Evolutionary conservation across 2,329 filamentous ascomycete species (phyloP).

Genomic region (Phialemoniopsis sp.): DNA sequence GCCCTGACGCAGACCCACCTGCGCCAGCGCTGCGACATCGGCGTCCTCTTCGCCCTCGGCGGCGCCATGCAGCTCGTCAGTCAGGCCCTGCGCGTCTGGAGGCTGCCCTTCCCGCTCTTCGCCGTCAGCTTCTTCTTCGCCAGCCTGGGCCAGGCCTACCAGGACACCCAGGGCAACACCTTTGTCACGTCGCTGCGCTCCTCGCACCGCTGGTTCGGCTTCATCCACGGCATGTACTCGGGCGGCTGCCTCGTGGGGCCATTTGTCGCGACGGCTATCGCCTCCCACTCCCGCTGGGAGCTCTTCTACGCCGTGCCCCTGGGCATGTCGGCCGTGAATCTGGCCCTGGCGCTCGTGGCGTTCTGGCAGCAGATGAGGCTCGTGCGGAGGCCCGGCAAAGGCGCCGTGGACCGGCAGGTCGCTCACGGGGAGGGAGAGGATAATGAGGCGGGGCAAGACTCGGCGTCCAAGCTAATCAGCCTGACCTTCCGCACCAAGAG

Average conservation of each 20-base stretch:
- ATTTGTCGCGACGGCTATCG: slow-evolving; percentile 49
- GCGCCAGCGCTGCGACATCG: slow-evolving; percentile 46
- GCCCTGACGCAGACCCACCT: slow-evolving; percentile 53
- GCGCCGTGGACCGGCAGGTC: slow-evolving; percentile 6
- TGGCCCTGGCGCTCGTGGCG: slow-evolving; percentile 37
- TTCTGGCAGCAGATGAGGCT: slow-evolving; percentile 44
- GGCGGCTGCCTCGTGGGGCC: slow-evolving; percentile 53
- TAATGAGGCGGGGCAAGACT: slow-evolving; percentile 24
- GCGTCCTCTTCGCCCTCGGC: slow-evolving; percentile 51
- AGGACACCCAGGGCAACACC: slow-evolving; percentile 60
- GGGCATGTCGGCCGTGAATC: slow-evolving; percentile 45
- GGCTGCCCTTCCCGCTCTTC: slow-evolving; percentile 52
- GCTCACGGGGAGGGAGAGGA: slow-evolving; percentile 12
- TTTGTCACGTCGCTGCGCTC: slow-evolving; percentile 48
- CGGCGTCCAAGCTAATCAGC: slow-evolving; percentile 31
- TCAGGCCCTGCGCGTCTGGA: slow-evolving; percentile 51
- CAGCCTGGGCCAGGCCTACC: slow-evolving; percentile 56
- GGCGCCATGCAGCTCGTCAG: slow-evolving; percentile 49
- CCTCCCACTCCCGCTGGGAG: slow-evolving; percentile 41
- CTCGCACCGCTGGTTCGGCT: slow-evolving; percentile 56
- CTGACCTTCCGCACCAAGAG: slow-evolving; percentile 36
- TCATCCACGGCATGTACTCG: slow-evolving; percentile 61
- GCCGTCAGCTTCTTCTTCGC: slow-evolving; percentile 54
- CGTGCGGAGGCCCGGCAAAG: slow-evolving; percentile 10
- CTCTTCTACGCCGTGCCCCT: slow-evolving; percentile 54